phyloP scores from a whole-genome alignment of 257 asterid species.

The Nicotiana tomentosiformis region DNA sequence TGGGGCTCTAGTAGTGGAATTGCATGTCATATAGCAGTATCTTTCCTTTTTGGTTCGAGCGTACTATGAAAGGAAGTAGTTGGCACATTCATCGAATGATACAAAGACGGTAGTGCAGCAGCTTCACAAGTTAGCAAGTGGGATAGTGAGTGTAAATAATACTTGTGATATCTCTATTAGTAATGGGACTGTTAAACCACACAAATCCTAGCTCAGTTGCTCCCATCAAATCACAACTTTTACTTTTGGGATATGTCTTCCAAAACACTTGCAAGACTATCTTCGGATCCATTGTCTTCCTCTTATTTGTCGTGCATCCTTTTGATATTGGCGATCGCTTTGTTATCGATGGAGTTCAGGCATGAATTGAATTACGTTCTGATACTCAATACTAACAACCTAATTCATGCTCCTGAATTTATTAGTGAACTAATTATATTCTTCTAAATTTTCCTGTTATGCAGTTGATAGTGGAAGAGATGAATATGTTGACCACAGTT shows the following conservation, averaged over 20 bases:
- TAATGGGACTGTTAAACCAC: conserved; percentile 54
- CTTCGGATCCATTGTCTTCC: conserved; percentile 56
- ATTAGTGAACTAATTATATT: too few species aligned
- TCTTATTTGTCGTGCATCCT: conserved; percentile 55
- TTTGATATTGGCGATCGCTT: conserved; percentile 65
- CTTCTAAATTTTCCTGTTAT: background rate
- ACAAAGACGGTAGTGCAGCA: conserved; percentile 64
- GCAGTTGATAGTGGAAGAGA: conserved; percentile 64
- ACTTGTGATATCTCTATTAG: conserved; percentile 23
- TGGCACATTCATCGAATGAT: conserved; percentile 54
- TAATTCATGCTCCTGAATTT: too few species aligned
- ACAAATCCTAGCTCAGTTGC: conserved; percentile 28
- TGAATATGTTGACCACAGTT: conserved; percentile 60
- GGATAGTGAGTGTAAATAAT: conserved; percentile 37
- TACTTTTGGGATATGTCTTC: conserved; percentile 52
- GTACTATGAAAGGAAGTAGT: conserved; percentile 47
- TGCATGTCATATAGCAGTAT: too few species aligned
- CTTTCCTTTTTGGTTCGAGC: conserved; percentile 36
- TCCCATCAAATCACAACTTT: conserved; percentile 44
- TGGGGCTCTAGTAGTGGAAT: too few species aligned
- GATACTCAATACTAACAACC: too few species aligned
- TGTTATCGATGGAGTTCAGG: conserved; percentile 62
- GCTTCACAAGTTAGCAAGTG: conserved; percentile 54
- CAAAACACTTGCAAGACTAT: conserved; percentile 64
- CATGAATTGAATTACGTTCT: conserved; percentile 4